Base-by-base conservation (phyloP, 805 yeast species). In the Saccharomycopsis synnaedendra region DNA sequence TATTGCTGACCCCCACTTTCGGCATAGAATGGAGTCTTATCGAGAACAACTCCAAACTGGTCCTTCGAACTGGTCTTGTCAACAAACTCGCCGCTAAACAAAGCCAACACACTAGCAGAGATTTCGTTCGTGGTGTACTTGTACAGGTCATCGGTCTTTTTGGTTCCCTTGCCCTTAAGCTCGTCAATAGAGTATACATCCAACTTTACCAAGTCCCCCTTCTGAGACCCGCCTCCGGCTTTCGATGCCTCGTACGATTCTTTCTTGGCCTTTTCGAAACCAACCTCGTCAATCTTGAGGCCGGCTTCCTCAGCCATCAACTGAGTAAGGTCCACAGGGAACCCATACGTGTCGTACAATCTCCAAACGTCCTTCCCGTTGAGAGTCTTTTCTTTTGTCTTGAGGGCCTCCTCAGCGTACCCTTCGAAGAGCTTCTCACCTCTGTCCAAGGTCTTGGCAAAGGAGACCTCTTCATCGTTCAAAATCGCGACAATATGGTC, bases 1-100 rank as follows among this genome's bases (percentile, higher is more conserved):
- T 75, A 83, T 66, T 88, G 97, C 73, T 93, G 99, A 61, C 99
- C 99, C 78, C 99, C 99, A 68, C 86, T 94, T 70, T 93, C 99
- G 44, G 98, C 97, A 62, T 93, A 93, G 68, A 93, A 87, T 64
- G 94, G 93, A 30, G 97, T 86, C 64, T 78, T 83, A 63, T 93
- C 94, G 51, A 93, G 72, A 44, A 93, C 64, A 46, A 93, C 66
- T 64, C 99, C 99, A 56, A 74, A 67, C 52, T 68, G 69, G 46
- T 59, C 56, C 27, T 49, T 60, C 33, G 57, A 61, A 31, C 69
- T 62, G 33, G 73, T 65, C 6, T 70, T 56, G 41, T 73, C 68
- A 44, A 77, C 78, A 56, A 88, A 86, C 34, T 70, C 65, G 39
- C 87, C 86, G 55, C 79, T 74, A 57, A 80, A 80, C 53, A 93